Base-by-base conservation (phyloP, 768 basidiomycete species). In the Sporobolomyces roseus region DNA sequence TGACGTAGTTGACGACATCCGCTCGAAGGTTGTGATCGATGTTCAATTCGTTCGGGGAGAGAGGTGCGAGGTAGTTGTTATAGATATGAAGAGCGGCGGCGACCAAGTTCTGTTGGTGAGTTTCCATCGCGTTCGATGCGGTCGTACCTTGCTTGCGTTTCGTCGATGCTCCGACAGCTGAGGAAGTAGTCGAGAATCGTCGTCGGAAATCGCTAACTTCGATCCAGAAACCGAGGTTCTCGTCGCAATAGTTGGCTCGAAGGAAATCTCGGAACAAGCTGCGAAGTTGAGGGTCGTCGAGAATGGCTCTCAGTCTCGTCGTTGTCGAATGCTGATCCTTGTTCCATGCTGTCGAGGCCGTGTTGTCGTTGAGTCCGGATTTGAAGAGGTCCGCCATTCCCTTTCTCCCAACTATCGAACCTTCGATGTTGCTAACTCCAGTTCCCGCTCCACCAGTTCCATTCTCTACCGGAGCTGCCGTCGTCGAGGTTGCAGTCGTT, bases 131-230 rank as follows among this genome's bases (percentile, higher is more conserved):
- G 36, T 77, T 77, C 4, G 74, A 58, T 7, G 67, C 71, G 5
- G 49, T 52, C 21, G 60, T 54, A 12, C 41, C 59, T 30, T 60
- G 70, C 41, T 65, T 63, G 32, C 66, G 66, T 48, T 66, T 69
- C 36, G 52, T 41, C 54, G 67, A 43, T 23, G 60, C 63, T 19
- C 80, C 80, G 66, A 88, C 85, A 17, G 93, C 93, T 74, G 87
- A 92, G 6, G 91, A 94, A 1, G 96, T 96, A 65, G 93, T 97
- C 76, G 86, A 87, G 81, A 99, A 99, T 78, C 93, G 89, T 75
- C 88, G 85, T 80, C 92, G 93, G 82, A 99, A 96, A 78, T 99
- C 96, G 78, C 91, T 85, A 4, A 97, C 93, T 76, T 99, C 96
- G 63, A 98, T 78, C 90, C 92, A 99, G 81, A 97, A 99, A 53